Evolutionary conservation across 1,139 yeast species (phyloP), one percentile per base, ranked within the genome.

Genomic region (Pichia sp.): DNA sequence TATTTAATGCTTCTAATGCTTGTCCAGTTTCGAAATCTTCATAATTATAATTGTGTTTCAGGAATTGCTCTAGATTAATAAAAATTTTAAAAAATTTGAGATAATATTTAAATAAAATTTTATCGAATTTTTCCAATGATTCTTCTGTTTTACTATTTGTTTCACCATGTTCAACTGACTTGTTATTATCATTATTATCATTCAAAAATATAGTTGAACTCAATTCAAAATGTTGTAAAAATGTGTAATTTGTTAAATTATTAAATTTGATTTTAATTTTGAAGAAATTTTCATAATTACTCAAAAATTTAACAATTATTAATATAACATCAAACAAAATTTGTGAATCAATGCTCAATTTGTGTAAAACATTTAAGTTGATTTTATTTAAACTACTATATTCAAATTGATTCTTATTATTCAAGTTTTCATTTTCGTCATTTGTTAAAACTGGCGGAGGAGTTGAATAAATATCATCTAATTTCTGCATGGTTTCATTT

Each of bases 61-160:
- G 57, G 51, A 69, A 70, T 40, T 58, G 57, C 51, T 74, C 79
- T 40, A 74, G 57, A 47, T 67, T 70, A 43, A 69, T 63, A 51
- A 70, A 65, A 25, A 74, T 59, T 50, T 67, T 67, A 57, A 74
- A 64, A 20, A 72, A 61, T 50, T 62, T 58, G 43, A 67, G 56
- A 51, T 69, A 73, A 37, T 66, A 68, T 51, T 68, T 68, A 41
- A 61, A 61, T 36, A 60, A 41, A 23, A 50, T 31, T 16, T 55
- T 57, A 35, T 57, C 57, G 38, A 54, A 52, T 24, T 52, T 35
- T 30, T 35, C 32, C 7, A 40, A 25, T 10, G 39, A 23, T 34
- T 46, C 41, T 30, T 50, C 46, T n/a, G 7, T 33, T 10, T 41
- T 37, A 6, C 25, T 30, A 16, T 11, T 37, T 10, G 22, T 22